phyloP scores from a whole-genome alignment of 768 basidiomycete species.

The Vishniacozyma victoriae region DNA sequence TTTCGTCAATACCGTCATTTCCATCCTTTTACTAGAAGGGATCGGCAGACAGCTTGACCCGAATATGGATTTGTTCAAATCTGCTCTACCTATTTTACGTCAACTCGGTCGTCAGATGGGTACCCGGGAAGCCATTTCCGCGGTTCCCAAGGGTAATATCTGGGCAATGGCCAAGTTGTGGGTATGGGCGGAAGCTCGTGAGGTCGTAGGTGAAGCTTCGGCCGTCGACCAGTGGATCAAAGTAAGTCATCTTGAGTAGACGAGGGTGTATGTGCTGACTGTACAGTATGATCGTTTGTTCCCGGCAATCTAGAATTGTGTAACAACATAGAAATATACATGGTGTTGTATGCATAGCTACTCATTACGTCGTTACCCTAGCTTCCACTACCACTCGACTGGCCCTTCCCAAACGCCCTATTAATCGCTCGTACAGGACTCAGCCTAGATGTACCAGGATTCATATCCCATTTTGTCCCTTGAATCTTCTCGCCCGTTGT shows the following conservation, averaged over 20 bases:
- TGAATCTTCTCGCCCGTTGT: neutral
- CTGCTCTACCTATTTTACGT: conserved; percentile 85
- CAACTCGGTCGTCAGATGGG: conserved; percentile 90
- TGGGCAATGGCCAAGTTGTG: conserved; percentile 88
- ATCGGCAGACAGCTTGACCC: conserved; percentile 94
- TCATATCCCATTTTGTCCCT: conserved; percentile 33
- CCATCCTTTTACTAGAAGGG: conserved; percentile 85
- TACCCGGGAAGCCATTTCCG: conserved; percentile 58
- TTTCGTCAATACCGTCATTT: conserved; percentile 96
- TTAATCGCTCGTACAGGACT: conserved; percentile 28
- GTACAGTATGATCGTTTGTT: conserved; percentile 10
- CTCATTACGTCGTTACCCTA: neutral
- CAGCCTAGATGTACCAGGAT: conserved; percentile 7
- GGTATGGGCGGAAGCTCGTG: conserved; percentile 88
- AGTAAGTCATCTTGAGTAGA: conserved; percentile 52
- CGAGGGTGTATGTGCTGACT: neutral
- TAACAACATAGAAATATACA: neutral
- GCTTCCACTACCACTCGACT: neutral
- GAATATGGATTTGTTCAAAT: conserved; percentile 85
- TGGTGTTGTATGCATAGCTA: neutral
- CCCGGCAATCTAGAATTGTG: conserved; percentile 8
- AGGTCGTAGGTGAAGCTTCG: conserved; percentile 66
- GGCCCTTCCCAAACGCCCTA: conserved; percentile 12
- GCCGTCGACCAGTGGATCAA: conserved; percentile 81
- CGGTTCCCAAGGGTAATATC: conserved; percentile 64